Conservation (phyloP, 495 filamentous ascomycete species). For the Hypoxylon trugodes region DNA sequence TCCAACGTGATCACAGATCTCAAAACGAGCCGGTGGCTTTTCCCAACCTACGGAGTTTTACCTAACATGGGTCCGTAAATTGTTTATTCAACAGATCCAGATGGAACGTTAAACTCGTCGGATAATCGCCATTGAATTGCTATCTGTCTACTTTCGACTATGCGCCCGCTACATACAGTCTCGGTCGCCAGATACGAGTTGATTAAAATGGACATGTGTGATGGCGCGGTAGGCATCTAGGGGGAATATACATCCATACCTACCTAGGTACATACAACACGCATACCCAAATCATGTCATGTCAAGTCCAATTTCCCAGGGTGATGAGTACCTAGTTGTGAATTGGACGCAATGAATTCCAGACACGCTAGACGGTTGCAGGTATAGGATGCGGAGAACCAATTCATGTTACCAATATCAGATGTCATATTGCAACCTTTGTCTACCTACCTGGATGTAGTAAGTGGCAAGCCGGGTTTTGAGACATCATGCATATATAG, state of each 20-base stretch:
- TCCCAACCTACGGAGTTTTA: background rate
- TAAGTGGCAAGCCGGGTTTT: background rate
- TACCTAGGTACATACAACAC: no score
- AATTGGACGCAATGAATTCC: conserved; percentile 19
- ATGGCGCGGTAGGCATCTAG: conserved; percentile 18
- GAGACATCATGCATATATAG: conserved; percentile 16
- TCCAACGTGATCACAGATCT: conserved; percentile 27
- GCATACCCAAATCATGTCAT: no score
- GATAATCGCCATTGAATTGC: conserved; percentile 12
- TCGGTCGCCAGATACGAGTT: conserved; percentile 27
- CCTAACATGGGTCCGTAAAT: background rate
- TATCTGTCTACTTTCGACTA: background rate
- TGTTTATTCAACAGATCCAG: background rate
- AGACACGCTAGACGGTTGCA: conserved; percentile 9
- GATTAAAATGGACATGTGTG: conserved; percentile 5
- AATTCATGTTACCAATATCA: background rate
- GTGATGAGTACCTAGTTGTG: no score
- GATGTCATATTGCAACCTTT: background rate
- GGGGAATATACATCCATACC: no score
- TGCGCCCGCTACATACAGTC: background rate
- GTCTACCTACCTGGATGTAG: no score
- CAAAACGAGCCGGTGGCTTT: conserved; percentile 7
- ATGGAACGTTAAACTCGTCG: conserved; percentile 12
- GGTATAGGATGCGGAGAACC: background rate
- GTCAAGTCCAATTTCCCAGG: no score